Evolutionary conservation across 176 grass and related monocot genomes (phyloP), one percentile per base, ranked within the genome.

Genomic region (Secale cereale): DNA sequence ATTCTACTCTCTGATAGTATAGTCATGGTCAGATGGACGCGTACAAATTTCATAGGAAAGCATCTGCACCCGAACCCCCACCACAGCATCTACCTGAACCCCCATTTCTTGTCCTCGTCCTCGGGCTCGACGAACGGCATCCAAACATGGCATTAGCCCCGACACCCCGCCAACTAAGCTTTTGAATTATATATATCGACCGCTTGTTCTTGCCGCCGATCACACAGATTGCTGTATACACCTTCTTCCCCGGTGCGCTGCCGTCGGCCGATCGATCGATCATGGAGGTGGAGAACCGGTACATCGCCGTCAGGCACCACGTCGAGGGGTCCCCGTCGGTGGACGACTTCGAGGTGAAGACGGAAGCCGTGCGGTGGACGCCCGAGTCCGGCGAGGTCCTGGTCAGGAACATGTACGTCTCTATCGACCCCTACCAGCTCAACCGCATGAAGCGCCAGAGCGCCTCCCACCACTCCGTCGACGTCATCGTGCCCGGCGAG

Each of bases 371-470:
- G 78, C n/a, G 19, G 45, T 89, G 86, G 78, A 19, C 32, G 27
- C 78, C 72, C 4, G 78, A 77, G 4, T 85, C 90, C 52, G 79
- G 79, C 45, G 70, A 86, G 69, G 87, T 92, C 9, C 69, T 92
- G 22, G 85, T 94, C 33, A 27, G 30, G 68, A 94, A 94, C 85
- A 30, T 78, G 1, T 94, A 80, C 85, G 2, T 94, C 2, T 94
- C 89, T 75, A 11, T 94, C 78, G 92, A 94, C 39, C 90, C 92
- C 0, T 94, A 90, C 90, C 90, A 94, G 87, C 78, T 92, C 92
- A 88, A 90, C 85, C 87, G 79, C 78, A 92, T 92, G 89, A 94
- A 91, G 62, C n/a, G 52, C 8, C 48, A 2, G 35, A 90, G 82
- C 82, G 36, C 89, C 0, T 90, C 92, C 7, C 90, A 92, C 65